Evolutionary conservation across 2,329 filamentous ascomycete species (phyloP), one percentile per base, ranked within the genome.

Genomic region (Aspergillus brunneoviolaceus): DNA sequence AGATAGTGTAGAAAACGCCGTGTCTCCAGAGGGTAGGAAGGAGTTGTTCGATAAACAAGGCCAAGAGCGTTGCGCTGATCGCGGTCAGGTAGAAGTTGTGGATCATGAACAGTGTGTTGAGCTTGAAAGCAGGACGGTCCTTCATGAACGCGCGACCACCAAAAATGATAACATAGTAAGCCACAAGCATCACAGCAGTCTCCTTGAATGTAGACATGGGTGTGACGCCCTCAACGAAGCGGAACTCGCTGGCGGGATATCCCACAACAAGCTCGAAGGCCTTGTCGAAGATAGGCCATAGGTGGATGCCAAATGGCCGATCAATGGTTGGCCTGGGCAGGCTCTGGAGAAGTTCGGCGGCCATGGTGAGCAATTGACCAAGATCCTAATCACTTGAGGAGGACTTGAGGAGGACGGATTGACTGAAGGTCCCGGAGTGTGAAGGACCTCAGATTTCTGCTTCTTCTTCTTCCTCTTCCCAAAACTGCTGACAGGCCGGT

Each of bases 271-370:
- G 77, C 75, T 89, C 89, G 80, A 89, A 98, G 69, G 84, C 88
- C 82, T 92, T 91, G 81, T 89, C 90, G 85, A 98, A 98, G 79
- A 96, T 87, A 70, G 94, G 92, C 95, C 95, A 98, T 77, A 97
- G 81, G 65, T 90, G 84, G 68, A 98, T 82, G 76, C 94, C 95
- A 72, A 98, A 98, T 35, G 94, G 94, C 66, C 90, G 87, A 76
- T 97, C 93, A 78, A 98, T 84, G 63, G 92, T 92, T 59, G 94
- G 94, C 67, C 87, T 75, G 74, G 91, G 84, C 74, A 79, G 64
- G 75, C 79, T 65, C 70, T 79, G 69, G 21, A 77, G 78, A 78
- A 82, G 65, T 84, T 80, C 74, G 39, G 39, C 16, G 39, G 39
- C 39, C 81, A 84, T 84, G 70, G 62, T 76, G 71, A 61, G 42